These are phyloP conservation scores for Leccinum uliginosum DNA, from an alignment of 768 basidiomycete species.

Conservation along the genomic window DNA sequence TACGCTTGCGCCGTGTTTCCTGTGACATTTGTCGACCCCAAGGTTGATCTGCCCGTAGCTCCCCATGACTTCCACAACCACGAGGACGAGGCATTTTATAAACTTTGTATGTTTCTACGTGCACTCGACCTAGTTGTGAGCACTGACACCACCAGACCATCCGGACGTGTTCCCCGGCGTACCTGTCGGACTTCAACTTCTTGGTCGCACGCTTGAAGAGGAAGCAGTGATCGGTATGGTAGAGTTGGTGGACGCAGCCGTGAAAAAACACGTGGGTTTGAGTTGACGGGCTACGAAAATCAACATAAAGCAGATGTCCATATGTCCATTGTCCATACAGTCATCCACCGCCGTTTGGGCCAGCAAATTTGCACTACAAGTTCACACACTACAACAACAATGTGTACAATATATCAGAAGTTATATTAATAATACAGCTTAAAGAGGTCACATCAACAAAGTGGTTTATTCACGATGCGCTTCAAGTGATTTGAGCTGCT, in stretches of 20 bases:
- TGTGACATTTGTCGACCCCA: slow-evolving; percentile 42
- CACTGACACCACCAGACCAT: slow-evolving; percentile 31
- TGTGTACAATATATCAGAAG: too few relatives aligned
- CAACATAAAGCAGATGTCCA: background rate
- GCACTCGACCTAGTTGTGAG: background rate
- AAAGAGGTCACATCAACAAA: too few relatives aligned
- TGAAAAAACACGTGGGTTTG: slow-evolving; percentile 20
- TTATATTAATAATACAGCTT: too few relatives aligned
- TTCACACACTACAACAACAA: too few relatives aligned
- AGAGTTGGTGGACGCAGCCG: slow-evolving; percentile 38
- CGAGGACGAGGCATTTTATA: slow-evolving; percentile 41
- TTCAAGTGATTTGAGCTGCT: too few relatives aligned
- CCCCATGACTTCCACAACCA: slow-evolving; percentile 39
- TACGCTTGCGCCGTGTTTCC: slow-evolving; percentile 43
- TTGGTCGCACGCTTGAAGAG: slow-evolving; percentile 46
- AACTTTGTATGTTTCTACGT: slow-evolving; percentile 36
- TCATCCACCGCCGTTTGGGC: too few relatives aligned
- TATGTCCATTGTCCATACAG: too few relatives aligned
- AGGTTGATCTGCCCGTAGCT: slow-evolving; percentile 32
- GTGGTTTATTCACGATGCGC: too few relatives aligned
- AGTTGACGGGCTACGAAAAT: background rate
- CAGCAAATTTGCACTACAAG: too few relatives aligned
- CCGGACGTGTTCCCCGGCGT: slow-evolving; percentile 41
- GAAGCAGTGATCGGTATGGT: slow-evolving; percentile 50
- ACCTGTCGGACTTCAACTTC: slow-evolving; percentile 47